Base-by-base conservation (phyloP, 1,284 basidiomycete species). In the Earliella scabrosa region DNA sequence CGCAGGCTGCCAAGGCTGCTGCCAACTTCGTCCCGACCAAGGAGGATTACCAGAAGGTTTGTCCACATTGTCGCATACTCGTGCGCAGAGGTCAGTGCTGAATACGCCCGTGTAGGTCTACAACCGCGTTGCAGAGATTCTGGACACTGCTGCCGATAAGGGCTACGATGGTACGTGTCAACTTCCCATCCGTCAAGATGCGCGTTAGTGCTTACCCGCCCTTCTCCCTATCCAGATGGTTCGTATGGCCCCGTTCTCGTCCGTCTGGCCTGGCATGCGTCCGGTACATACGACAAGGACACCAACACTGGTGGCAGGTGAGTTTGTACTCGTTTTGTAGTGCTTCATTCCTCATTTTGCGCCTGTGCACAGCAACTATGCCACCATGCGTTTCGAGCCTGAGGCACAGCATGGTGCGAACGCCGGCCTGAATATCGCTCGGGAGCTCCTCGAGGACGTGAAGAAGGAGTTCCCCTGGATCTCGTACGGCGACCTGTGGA, bases 401-500 rank as follows among this genome's bases (percentile, higher is more conserved):
- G 95, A 97, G 72, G 74, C 93, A 11, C 73, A 82, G 35, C 95
- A 98, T 72, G 88, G 83, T 43, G 96, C 95, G 52, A 98, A 98
- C 77, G 86, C 86, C 53, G 95, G 96, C 59, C 80, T 98, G 55
- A 72, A 90, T 61, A 73, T 94, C 55, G 96, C 95, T 20, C 92
- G 97, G 54, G 81, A 77, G 13, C 77, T 95, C 64, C 87, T 98
- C 83, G 92, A 98, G 72, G 85, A 89, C 58, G 76, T 98, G 72
- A 96, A 99, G 79, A 72, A 87, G 59, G 83, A 95, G 64, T 88
- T 87, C 73, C 82, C 87, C 0, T 97, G 94, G 94, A 96, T 97
- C 69, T 90, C 86, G 55, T 97, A 97, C 72, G 94, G 95, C 65
- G 95, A 97, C 69, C 80, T 96, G 52, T 97, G 95, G 95, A 97